A percentile compares a stretch with the other conserved stretches of the same genome.
Evolutionary conservation across 73 alveolate genomes (phyloP).

Genomic region (Tetrahymena elliotti): DNA sequence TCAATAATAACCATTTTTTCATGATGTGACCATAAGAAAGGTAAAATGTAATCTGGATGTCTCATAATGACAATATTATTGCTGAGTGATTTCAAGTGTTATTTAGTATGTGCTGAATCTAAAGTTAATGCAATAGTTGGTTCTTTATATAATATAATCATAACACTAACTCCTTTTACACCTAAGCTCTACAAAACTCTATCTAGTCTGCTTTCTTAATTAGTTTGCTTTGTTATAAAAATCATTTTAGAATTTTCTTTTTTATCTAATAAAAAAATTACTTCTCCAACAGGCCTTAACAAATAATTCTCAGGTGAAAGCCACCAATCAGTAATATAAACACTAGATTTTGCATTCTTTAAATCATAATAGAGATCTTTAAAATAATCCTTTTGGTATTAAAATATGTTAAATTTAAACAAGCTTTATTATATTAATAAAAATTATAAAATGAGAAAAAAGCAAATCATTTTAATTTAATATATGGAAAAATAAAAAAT

Average conservation of each 20-base stretch:
- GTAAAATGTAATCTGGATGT: constrained; percentile 73
- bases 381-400: constrained; percentile 44
- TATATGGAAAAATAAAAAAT: no score
- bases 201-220: constrained; percentile 14
- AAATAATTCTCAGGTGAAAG: constrained; percentile 85
- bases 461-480: no score
- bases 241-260: no score
- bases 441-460: no score
- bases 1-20: constrained; percentile 90
- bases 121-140: constrained; percentile 66
- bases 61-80: constrained; percentile 75
- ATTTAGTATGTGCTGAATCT: constrained; percentile 67
- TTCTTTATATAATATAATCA: constrained; percentile 65
- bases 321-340: constrained; percentile 98
- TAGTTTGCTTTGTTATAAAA: neutral
- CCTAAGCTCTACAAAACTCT: constrained; percentile 40
- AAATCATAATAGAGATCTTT: constrained; percentile 40
- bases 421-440: no score
- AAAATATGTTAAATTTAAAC: no score
- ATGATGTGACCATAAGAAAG: constrained; percentile 89
- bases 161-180: constrained; percentile 80
- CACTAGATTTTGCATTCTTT: constrained; percentile 58
- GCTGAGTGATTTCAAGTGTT: constrained; percentile 53
- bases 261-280: neutral
- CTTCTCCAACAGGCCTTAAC: constrained; percentile 63